Evolutionary conservation across 2,329 filamentous ascomycete genomes (phyloP).

Genomic region (Alternaria sp.): DNA sequence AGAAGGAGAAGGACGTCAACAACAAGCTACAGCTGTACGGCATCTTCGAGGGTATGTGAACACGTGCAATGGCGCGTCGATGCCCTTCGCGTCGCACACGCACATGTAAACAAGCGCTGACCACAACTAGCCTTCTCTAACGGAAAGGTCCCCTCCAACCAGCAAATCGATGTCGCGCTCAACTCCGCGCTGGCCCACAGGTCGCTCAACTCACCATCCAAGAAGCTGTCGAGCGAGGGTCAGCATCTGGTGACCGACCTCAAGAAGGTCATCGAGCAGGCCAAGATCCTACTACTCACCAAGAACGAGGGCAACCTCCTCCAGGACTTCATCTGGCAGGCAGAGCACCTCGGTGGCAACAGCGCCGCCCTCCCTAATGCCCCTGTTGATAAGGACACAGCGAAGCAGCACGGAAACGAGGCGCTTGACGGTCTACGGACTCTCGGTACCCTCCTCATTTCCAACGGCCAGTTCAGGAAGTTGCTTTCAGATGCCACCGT

Average conservation of each 20-base stretch:
- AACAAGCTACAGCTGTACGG: slow-evolving; percentile 94
- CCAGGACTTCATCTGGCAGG: slow-evolving; percentile 97
- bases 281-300: slow-evolving; percentile 82
- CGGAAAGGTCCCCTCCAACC: slow-evolving; percentile 93
- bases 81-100: not conserved
- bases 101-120: slow-evolving; percentile 20
- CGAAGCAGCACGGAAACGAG: slow-evolving; percentile 82
- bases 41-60: slow-evolving; percentile 70
- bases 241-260: slow-evolving; percentile 78
- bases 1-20: slow-evolving; percentile 86
- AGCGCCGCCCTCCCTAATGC: slow-evolving; percentile 67
- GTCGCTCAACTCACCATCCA: slow-evolving; percentile 71
- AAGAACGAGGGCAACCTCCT: slow-evolving; percentile 96
- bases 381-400: slow-evolving; percentile 76
- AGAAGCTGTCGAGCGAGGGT: slow-evolving; percentile 82
- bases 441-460: slow-evolving; percentile 85
- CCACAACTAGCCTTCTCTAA: slow-evolving; percentile 73
- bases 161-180: slow-evolving; percentile 92
- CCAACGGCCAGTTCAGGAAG: slow-evolving; percentile 96
- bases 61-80: not conserved
- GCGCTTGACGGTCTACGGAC: slow-evolving; percentile 86
- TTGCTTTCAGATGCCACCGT: slow-evolving; percentile 80
- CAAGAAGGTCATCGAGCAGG: slow-evolving; percentile 78
- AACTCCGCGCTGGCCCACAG: slow-evolving; percentile 83
- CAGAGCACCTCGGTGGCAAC: slow-evolving; percentile 73